Percentiles rank a stretch among this genome's conserved stretches.
These are phyloP conservation scores for Schizothecium vesticola DNA, from an alignment of 495 filamentous ascomycete species.

Conservation along the genomic window DNA sequence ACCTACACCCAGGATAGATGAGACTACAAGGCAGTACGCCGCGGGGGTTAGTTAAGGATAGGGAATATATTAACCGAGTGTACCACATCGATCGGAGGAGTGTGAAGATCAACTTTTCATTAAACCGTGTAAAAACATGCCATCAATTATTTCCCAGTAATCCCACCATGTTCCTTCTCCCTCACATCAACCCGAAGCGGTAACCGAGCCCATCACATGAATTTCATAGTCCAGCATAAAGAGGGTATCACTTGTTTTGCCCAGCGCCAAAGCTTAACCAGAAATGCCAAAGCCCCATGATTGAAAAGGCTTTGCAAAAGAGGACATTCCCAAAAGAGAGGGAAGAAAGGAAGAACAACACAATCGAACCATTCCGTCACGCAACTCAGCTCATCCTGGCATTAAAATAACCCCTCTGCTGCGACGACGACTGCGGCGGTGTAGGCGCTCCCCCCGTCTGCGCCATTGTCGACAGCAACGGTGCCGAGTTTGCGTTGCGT, in stretches of 20 bases:
- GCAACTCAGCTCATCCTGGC: not conserved
- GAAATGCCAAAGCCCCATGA: not conserved
- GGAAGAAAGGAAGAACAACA: not conserved
- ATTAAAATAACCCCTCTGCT: not conserved
- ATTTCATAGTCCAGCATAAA: not conserved
- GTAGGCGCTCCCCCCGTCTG: not conserved
- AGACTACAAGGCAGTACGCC: too few relatives aligned
- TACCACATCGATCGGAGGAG: too few relatives aligned
- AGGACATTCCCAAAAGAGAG: too few relatives aligned
- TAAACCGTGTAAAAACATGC: not conserved
- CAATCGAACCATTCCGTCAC: not conserved
- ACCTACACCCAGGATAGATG: too few relatives aligned
- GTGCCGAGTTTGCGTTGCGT: not conserved
- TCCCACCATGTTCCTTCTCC: too few relatives aligned
- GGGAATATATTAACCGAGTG: too few relatives aligned
- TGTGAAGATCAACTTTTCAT: not conserved
- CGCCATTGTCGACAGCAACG: not conserved
- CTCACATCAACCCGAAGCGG: too few relatives aligned
- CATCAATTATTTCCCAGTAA: too few relatives aligned
- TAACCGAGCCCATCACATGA: too few relatives aligned
- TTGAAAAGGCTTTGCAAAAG: too few relatives aligned
- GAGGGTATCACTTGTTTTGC: not conserved
- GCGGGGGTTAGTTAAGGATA: too few relatives aligned
- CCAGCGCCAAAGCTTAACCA: not conserved
- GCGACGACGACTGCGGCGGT: not conserved